These are phyloP conservation scores for Neonectria sp. DNA, from an alignment of 2,329 filamentous ascomycete species.

Conservation along the genomic window DNA sequence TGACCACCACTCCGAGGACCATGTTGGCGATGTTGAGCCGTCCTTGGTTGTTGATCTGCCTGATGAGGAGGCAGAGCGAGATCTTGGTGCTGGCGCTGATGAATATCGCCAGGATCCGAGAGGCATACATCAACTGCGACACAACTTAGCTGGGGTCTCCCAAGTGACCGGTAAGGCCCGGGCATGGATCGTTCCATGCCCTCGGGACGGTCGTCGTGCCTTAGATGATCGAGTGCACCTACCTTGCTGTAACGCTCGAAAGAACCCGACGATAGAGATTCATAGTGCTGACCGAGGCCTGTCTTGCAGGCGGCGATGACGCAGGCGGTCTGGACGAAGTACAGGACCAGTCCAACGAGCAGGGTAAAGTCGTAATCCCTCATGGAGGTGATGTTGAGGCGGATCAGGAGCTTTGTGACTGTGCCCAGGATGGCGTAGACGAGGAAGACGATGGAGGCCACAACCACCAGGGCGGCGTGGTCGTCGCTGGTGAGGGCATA, in stretches of 20 bases:
- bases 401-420: slow-evolving; percentile 41
- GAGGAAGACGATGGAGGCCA: slow-evolving; percentile 39
- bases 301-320: slow-evolving; percentile 37
- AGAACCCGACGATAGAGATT: slow-evolving; percentile 3
- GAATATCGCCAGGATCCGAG: slow-evolving; percentile 38
- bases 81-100: slow-evolving; percentile 39
- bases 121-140: slow-evolving; percentile 39
- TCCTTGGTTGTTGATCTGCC: slow-evolving; percentile 40
- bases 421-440: slow-evolving; percentile 42
- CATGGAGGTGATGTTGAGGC: slow-evolving; percentile 43
- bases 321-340: slow-evolving; percentile 40
- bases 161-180: background rate
- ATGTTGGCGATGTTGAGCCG: slow-evolving; percentile 35
- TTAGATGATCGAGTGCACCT: background rate
- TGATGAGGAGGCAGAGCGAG: slow-evolving; percentile 41
- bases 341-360: slow-evolving; percentile 25
- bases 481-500: slow-evolving; percentile 40
- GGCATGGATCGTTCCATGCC: too few relatives aligned
- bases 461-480: slow-evolving; percentile 42
- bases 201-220: too few relatives aligned
- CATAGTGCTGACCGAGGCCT: slow-evolving; percentile 34
- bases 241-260: slow-evolving; percentile 41
- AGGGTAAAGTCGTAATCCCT: slow-evolving; percentile 39
- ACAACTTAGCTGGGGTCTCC: slow-evolving; percentile 8
- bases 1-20: slow-evolving; percentile 23